A percentile compares a stretch with the other conserved stretches of the same genome.
Conservation (phyloP, 2,329 filamentous ascomycete genomes). For the Didymella exigua region DNA sequence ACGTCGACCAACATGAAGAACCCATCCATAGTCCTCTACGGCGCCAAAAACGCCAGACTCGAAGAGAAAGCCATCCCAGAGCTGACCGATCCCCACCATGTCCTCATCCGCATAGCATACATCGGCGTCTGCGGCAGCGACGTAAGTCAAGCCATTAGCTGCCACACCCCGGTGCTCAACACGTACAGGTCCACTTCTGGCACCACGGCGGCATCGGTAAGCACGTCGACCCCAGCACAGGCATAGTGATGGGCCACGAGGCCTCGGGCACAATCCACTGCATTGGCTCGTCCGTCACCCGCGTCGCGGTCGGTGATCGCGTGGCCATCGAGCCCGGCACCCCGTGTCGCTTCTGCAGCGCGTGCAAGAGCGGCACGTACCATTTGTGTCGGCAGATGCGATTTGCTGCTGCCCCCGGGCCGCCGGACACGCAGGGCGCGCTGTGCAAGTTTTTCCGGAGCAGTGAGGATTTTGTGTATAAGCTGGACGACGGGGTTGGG, state of each 20-base stretch:
- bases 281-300: slow-evolving; percentile 75
- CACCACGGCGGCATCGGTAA: slow-evolving; percentile 90
- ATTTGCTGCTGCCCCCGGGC: slow-evolving; percentile 88
- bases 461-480: slow-evolving; percentile 89
- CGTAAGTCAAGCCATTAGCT: slow-evolving; percentile 24
- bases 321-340: slow-evolving; percentile 93
- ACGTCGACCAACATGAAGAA: slow-evolving; percentile 38
- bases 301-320: slow-evolving; percentile 79
- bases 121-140: slow-evolving; percentile 54
- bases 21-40: slow-evolving; percentile 52
- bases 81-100: slow-evolving; percentile 47
- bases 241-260: slow-evolving; percentile 91
- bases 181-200: slow-evolving; percentile 80
- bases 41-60: slow-evolving; percentile 45
- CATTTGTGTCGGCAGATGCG: slow-evolving; percentile 85
- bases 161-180: too few relatives aligned
- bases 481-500: slow-evolving; percentile 79
- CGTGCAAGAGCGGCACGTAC: slow-evolving; percentile 87
- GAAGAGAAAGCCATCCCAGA: slow-evolving; percentile 49
- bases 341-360: slow-evolving; percentile 84
- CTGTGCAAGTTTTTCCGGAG: slow-evolving; percentile 89
- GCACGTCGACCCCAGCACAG: slow-evolving; percentile 74
- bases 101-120: slow-evolving; percentile 53
- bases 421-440: slow-evolving; percentile 67
- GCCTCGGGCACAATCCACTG: slow-evolving; percentile 81